These are phyloP conservation scores for Fusarium metavorans DNA, from an alignment of 2,329 filamentous ascomycete genomes.

Conservation along the genomic window DNA sequence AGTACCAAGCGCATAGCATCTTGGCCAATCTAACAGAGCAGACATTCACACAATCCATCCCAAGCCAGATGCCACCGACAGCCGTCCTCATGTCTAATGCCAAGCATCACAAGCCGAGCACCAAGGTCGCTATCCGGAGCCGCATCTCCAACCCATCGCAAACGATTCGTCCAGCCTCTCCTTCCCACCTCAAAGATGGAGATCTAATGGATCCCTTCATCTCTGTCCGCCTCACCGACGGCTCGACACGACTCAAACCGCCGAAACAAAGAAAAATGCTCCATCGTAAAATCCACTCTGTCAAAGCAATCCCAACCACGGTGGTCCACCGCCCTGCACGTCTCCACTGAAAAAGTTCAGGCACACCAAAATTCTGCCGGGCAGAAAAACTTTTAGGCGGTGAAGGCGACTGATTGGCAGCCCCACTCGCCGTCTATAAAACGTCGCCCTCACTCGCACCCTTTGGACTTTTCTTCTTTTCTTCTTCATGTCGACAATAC, in stretches of 20 bases:
- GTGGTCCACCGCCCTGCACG: neutral
- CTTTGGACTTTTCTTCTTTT: conserved; percentile 58
- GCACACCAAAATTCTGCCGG: conserved; percentile 40
- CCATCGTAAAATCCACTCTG: conserved; percentile 10
- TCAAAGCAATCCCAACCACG: neutral
- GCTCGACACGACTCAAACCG: neutral
- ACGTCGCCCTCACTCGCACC: conserved; percentile 1
- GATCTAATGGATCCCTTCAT: conserved; percentile 4
- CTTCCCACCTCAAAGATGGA: neutral
- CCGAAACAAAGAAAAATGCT: conserved; percentile 4
- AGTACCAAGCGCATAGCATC: neutral
- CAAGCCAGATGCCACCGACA: neutral
- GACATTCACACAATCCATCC: neutral
- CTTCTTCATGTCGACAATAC: conserved; percentile 73
- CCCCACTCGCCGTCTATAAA: conserved; percentile 38
- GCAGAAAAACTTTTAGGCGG: conserved; percentile 51
- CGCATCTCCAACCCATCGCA: neutral
- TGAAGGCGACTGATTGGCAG: conserved; percentile 36
- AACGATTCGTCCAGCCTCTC: conserved; percentile 24
- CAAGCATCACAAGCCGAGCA: neutral
- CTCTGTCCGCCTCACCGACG: conserved; percentile 1
- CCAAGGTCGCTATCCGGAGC: neutral
- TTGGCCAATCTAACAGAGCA: neutral
- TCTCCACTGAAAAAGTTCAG: conserved; percentile 1
- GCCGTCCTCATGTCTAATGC: neutral